Conservation (phyloP, 805 yeast genomes). For the Maudiozyma turicensis region DNA sequence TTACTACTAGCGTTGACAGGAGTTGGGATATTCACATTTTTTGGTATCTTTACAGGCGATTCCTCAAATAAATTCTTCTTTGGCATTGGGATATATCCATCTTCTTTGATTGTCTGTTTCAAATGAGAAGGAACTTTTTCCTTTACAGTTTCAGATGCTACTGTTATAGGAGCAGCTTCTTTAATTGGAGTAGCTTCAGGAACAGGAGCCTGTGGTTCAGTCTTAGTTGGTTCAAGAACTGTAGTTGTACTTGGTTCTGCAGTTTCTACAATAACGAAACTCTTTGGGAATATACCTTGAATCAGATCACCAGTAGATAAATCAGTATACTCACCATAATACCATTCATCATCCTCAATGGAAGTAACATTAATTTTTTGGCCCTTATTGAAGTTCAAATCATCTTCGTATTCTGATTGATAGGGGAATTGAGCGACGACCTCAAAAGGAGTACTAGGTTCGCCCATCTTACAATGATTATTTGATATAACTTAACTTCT, state of each 20-base stretch:
- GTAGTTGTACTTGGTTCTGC: neutral
- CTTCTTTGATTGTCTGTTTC: slow-evolving; percentile 6
- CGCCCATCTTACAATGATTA: slow-evolving; percentile 12
- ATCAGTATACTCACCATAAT: slow-evolving; percentile 51
- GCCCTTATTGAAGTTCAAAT: slow-evolving; percentile 58
- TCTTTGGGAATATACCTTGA: slow-evolving; percentile 80
- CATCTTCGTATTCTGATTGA: slow-evolving; percentile 69
- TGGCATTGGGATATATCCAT: slow-evolving; percentile 12
- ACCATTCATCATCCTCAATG: slow-evolving; percentile 91
- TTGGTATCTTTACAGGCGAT: slow-evolving; percentile 1
- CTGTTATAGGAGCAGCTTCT: neutral
- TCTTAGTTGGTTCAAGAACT: neutral
- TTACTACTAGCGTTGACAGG: slow-evolving; percentile 5
- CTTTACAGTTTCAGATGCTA: neutral
- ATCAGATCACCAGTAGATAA: slow-evolving; percentile 33
- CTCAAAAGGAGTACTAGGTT: slow-evolving; percentile 43
- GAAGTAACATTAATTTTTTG: slow-evolving; percentile 66
- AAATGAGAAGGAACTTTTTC: slow-evolving; percentile 2
- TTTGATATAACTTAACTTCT: no score
- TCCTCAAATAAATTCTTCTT: slow-evolving; percentile 4
- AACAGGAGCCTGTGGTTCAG: slow-evolving; percentile 1
- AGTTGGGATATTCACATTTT: slow-evolving; percentile 2
- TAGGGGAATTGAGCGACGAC: slow-evolving; percentile 64
- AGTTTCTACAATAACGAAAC: slow-evolving; percentile 43
- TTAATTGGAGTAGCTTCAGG: neutral